Evolutionary conservation across 208 protist genomes (phyloP).

Genomic region (Trypanosoma theileri): DNA sequence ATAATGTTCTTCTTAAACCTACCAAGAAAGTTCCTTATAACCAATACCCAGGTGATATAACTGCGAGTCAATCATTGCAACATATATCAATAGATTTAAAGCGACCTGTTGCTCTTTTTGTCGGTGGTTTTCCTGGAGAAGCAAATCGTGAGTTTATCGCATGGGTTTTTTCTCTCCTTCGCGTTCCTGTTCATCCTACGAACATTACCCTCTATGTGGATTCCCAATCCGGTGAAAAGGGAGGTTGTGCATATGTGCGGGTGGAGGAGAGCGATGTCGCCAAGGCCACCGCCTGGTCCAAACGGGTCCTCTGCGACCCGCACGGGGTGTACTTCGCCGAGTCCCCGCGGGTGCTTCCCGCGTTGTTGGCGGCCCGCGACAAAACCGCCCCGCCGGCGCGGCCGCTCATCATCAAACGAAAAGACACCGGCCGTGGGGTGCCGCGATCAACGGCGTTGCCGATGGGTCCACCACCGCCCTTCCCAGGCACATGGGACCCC

Average conservation of each 20-base stretch:
- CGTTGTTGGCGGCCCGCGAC: slow-evolving; percentile 20
- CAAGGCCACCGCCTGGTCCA: slow-evolving; percentile 19
- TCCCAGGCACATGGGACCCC: slow-evolving; percentile 19
- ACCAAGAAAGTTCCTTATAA: not conserved
- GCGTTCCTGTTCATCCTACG: slow-evolving; percentile 29
- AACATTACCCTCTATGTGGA: slow-evolving; percentile 30
- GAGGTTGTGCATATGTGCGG: slow-evolving; percentile 27
- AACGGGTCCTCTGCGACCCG: slow-evolving; percentile 36
- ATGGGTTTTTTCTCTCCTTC: slow-evolving; percentile 45
- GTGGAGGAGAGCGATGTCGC: slow-evolving; percentile 25
- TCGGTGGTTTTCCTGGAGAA: slow-evolving; percentile 42
- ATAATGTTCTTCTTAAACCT: too few species aligned
- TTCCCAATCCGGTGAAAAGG: slow-evolving; percentile 18
- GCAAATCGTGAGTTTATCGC: slow-evolving; percentile 42
- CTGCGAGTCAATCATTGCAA: slow-evolving; percentile 15
- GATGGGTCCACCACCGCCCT: slow-evolving; percentile 19
- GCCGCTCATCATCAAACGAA: slow-evolving; percentile 22
- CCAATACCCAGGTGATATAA: slow-evolving; percentile 29
- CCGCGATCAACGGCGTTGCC: not conserved
- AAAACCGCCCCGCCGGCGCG: slow-evolving; percentile 18
- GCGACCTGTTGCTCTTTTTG: slow-evolving; percentile 32
- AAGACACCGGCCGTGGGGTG: slow-evolving; percentile 5
- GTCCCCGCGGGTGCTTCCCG: slow-evolving; percentile 19
- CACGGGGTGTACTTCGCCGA: slow-evolving; percentile 18
- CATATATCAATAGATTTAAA: slow-evolving; percentile 5